Conservation (phyloP, 768 basidiomycete species). For the Glaciozyma martinii region DNA sequence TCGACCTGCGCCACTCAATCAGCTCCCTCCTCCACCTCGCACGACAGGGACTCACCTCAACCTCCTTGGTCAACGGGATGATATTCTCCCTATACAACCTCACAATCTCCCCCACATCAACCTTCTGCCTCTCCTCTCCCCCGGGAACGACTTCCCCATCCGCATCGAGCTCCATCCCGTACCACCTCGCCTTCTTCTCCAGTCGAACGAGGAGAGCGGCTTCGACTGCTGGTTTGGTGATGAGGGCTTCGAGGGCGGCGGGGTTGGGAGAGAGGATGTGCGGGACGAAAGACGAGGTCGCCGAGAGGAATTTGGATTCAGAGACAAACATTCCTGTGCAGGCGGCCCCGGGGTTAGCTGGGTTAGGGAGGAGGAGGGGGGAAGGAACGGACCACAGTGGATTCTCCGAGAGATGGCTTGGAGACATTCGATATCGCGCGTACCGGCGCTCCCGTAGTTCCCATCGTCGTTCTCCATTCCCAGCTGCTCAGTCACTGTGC, state of each 20-base stretch:
- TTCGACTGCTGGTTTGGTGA: slow-evolving; percentile 97
- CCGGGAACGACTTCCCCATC: slow-evolving; percentile 51
- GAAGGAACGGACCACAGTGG: slow-evolving; percentile 70
- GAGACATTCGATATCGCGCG: slow-evolving; percentile 89
- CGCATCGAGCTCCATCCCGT: slow-evolving; percentile 71
- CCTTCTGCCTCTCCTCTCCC: slow-evolving; percentile 46
- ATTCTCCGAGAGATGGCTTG: slow-evolving; percentile 97
- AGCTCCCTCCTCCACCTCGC: not conserved
- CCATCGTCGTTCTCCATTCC: slow-evolving; percentile 81
- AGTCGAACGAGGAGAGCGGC: slow-evolving; percentile 69
- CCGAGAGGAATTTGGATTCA: slow-evolving; percentile 85
- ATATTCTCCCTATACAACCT: slow-evolving; percentile 90
- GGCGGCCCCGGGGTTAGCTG: not conserved
- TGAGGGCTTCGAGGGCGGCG: slow-evolving; percentile 63
- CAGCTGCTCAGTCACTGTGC: slow-evolving; percentile 57
- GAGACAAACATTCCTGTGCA: slow-evolving; percentile 90
- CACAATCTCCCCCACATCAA: slow-evolving; percentile 87
- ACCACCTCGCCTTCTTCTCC: slow-evolving; percentile 66
- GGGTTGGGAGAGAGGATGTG: slow-evolving; percentile 76
- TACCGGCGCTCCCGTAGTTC: slow-evolving; percentile 93
- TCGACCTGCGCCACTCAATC: slow-evolving; percentile 57
- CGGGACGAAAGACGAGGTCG: slow-evolving; percentile 81
- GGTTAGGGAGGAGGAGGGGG: not conserved
- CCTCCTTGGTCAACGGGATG: slow-evolving; percentile 94
- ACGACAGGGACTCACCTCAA: slow-evolving; percentile 61